phyloP scores from a whole-genome alignment of 768 basidiomycete genomes.

The Leccinum fibrillosum region DNA sequence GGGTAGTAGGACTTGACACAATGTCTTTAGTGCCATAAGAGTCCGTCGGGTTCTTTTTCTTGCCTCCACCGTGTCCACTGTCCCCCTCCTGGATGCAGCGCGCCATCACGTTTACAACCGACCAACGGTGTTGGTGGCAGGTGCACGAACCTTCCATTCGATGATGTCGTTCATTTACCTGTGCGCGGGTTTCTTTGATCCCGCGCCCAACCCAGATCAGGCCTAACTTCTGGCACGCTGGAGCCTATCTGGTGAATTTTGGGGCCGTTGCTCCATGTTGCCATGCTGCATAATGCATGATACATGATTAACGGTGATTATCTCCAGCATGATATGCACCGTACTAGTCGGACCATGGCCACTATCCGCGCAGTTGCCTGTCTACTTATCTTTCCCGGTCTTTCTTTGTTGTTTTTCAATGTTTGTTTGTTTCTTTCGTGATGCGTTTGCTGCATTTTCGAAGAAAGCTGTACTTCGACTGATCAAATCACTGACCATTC shows the following conservation, averaged over 20 bases:
- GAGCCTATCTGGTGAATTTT: conserved; percentile 3
- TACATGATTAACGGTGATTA: conserved; percentile 26
- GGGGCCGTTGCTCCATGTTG: background rate
- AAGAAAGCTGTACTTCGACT: background rate
- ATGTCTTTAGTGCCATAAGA: background rate
- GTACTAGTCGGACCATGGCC: background rate
- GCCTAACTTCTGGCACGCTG: background rate
- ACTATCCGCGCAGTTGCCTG: background rate
- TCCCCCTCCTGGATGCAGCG: background rate
- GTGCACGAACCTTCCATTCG: conserved; percentile 1
- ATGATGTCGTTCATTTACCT: background rate
- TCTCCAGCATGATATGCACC: conserved; percentile 12
- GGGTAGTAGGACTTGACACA: background rate
- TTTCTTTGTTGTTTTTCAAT: background rate
- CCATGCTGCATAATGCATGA: background rate
- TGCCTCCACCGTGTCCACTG: background rate
- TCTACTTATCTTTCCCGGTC: background rate
- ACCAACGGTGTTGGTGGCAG: background rate
- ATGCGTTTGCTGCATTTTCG: background rate
- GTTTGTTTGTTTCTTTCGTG: background rate
- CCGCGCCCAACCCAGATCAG: conserved; percentile 7
- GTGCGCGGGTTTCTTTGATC: background rate
- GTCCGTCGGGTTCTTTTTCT: background rate
- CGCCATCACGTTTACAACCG: background rate
- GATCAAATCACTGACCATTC: background rate